Evolutionary conservation across 345 rosid species (phyloP), one percentile per base, ranked within the genome.

Genomic region (Eucalyptus dawsonii): DNA sequence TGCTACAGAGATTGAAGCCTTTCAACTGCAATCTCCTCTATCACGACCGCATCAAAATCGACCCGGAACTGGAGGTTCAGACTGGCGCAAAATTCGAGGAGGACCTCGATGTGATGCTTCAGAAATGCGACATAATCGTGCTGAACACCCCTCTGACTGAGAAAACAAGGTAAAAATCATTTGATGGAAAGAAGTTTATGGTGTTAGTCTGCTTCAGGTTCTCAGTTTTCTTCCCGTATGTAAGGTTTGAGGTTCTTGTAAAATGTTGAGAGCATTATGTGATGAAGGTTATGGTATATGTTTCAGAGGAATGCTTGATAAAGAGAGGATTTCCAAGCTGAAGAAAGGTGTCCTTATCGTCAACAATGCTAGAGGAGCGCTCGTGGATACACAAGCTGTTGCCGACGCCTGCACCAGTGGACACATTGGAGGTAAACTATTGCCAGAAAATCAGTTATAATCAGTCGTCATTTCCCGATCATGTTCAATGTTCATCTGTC

Each of bases 291-390:
- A 14, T 80, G 54, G 44, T 53, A 29, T 89, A 89, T 31, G 62
- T 17, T 53, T 44, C 92, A 97, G 98, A 89, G 99, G 99, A 87
- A 76, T 96, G 94, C 94, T 97, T 69, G 86, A 96, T 93, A 95
- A 89, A 92, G 96, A 97, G 31, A 90, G 91, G 91, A 96, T 96
- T 90, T 93, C 95, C 31, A 97, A 96, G 92, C 12, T 96, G 95
- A 97, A 97, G 96, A 96, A 93, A 90, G 99, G 98, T 7, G 99
- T 96, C 51, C 88, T 95, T 49, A 94, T 97, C 86, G 99, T 97
- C 86, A 97, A 97, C 91, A 97, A 97, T 92, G 99, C 99, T 47
- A 94, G 99, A 90, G 99, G 97, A 91, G 98, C 99, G 60, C 95
- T 97, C 80, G 94, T 95, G 97, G 98, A 97, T 27, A 94, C 95